These are phyloP conservation scores for Fusarium sambucinum DNA, from an alignment of 2,329 filamentous ascomycete species.

Conservation along the genomic window DNA sequence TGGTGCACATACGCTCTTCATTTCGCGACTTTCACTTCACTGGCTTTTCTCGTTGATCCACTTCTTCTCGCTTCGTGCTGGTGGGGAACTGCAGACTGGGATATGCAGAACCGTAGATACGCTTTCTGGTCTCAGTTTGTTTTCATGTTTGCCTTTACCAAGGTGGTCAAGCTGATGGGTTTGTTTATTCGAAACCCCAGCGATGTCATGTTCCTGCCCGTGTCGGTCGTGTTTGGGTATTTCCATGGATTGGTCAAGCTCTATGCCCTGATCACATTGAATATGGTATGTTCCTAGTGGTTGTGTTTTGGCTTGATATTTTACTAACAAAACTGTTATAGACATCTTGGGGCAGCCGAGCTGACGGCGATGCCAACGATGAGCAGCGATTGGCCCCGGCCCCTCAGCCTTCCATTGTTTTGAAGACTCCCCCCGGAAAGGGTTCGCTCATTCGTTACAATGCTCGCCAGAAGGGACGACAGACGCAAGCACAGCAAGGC, in stretches of 20 bases:
- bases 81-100: conserved; percentile 74
- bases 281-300: conserved; percentile 74
- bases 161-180: conserved; percentile 89
- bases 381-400: conserved; percentile 72
- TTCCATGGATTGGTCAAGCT: conserved; percentile 94
- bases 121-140: conserved; percentile 72
- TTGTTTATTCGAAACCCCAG: conserved; percentile 87
- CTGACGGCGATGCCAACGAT: conserved; percentile 89
- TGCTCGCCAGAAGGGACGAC: conserved; percentile 57
- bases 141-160: conserved; percentile 86
- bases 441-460: conserved; percentile 61
- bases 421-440: conserved; percentile 60
- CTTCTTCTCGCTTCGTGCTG: conserved; percentile 77
- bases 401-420: conserved; percentile 56
- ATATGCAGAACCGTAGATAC: conserved; percentile 62
- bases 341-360: conserved; percentile 96
- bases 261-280: conserved; percentile 84
- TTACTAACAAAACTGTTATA: conserved; percentile 54
- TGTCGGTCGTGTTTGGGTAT: conserved; percentile 93
- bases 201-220: conserved; percentile 82
- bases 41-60: conserved; percentile 83
- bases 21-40: conserved; percentile 90
- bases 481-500: conserved; percentile 43
- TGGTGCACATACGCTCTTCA: conserved; percentile 96
- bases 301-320: neutral